A percentile compares a stretch with the other conserved stretches of the same genome.
Conservation (phyloP, 805 yeast species). For the Maudiozyma turicensis region DNA sequence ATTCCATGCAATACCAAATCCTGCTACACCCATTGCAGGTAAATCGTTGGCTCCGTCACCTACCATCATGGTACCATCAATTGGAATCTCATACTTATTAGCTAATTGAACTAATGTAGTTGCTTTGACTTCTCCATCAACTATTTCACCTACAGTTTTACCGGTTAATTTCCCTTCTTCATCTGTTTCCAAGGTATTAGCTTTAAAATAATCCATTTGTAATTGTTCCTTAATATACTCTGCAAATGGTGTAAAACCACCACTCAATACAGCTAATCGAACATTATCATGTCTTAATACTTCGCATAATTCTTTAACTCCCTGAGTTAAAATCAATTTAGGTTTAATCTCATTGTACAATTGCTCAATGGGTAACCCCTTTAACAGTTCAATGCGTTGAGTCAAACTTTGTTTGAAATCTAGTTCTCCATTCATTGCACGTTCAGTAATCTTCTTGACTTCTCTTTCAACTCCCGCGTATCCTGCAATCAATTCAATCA, state of each 20-base stretch:
- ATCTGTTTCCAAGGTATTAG: constrained; percentile 55
- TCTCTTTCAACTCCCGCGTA: constrained; percentile 83
- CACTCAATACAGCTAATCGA: constrained; percentile 79
- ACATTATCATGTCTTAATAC: constrained; percentile 54
- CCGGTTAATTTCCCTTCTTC: constrained; percentile 53
- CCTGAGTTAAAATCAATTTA: constrained; percentile 70
- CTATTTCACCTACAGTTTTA: constrained; percentile 65
- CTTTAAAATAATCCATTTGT: constrained; percentile 78
- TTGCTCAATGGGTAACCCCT: constrained; percentile 63
- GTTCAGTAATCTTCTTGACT: constrained; percentile 80
- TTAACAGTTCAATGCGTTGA: constrained; percentile 66
- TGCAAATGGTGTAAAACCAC: constrained; percentile 91
- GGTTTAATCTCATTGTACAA: constrained; percentile 73
- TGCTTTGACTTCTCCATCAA: constrained; percentile 81
- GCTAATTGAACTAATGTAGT: constrained; percentile 57
- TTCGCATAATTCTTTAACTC: constrained; percentile 63
- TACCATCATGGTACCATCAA: constrained; percentile 59
- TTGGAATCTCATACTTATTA: constrained; percentile 40
- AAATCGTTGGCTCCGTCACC: constrained; percentile 98
- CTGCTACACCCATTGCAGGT: constrained; percentile 84
- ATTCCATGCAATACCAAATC: constrained; percentile 93
- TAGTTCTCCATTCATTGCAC: constrained; percentile 95
- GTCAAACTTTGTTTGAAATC: constrained; percentile 78
- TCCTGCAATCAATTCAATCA: constrained; percentile 89
- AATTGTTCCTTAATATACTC: constrained; percentile 55